Base-by-base conservation (phyloP, 164 flowering plant genomes). In the Magnolia officinalis region DNA sequence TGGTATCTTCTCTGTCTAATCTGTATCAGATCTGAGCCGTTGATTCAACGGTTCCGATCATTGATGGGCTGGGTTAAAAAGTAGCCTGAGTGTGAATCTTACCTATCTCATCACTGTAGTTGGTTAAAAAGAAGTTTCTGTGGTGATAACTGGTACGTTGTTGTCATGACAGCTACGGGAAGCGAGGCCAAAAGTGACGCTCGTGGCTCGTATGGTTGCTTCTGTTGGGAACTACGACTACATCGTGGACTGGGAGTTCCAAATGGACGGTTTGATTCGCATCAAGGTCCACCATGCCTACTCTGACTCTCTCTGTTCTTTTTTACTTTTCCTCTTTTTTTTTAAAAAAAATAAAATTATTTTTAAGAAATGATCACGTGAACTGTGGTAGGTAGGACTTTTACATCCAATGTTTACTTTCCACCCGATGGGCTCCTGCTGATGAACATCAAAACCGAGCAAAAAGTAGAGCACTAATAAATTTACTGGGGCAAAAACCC, bases 211-310 rank as follows among this genome's bases (percentile, higher is more conserved):
- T 29, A 92, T 96, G 98, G 98, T 93, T 21, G 98, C 98, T 20
- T 90, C 99, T 1, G 96, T 96, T 0, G 98, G 90, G 0, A 96
- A 96, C 85, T 96, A 96, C 45, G 98, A 96, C 72, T 96, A 96
- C 66, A 96, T 92, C 14, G 86, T 94, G 67, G 99, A 96, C 80
- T 94, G 98, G 98, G 96, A 91, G 85, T 96, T 96, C 70, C 98
- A 96, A 79, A 89, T 90, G 0, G 99, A 96, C 79, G 99, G 99
- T 14, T 82, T 96, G 5, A 90, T 96, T 72, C 83, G 88, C 50
- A 74, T 90, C 78, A 91, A 92, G 96, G 99, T 93, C 1, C 23
- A 14, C 6, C 10, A 65, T 65, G 3, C 26, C 37, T 1, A 10
- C 16, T 1, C 0, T 65, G 21, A 18, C 65, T 16, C 65, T 63